Evolutionary conservation across 345 rosid genomes (phyloP).

Genomic region (Crucihimalaya himalaica): DNA sequence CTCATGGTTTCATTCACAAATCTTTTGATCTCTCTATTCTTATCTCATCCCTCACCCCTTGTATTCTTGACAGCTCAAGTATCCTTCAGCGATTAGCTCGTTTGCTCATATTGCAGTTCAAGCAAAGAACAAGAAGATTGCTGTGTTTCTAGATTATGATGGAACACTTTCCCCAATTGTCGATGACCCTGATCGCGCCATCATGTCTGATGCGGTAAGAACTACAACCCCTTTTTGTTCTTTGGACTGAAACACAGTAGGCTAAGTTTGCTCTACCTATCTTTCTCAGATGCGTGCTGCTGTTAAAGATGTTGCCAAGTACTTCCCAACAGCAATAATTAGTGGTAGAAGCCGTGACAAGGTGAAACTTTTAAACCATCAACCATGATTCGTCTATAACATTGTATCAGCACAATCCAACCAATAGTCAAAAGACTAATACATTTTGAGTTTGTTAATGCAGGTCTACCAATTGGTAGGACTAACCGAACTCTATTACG

Average conservation of each 20-base stretch:
- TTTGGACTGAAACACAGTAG: not conserved
- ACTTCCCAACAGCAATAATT: slow-evolving; percentile 90
- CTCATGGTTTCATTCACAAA: not conserved
- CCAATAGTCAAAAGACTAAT: not conserved
- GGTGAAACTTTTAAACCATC: slow-evolving; percentile 45
- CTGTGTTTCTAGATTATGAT: slow-evolving; percentile 85
- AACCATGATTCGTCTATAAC: not conserved
- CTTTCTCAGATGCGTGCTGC: slow-evolving; percentile 83
- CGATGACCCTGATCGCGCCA: slow-evolving; percentile 87
- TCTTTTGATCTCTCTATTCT: not conserved
- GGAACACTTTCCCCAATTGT: slow-evolving; percentile 99
- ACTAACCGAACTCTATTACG: slow-evolving; percentile 90
- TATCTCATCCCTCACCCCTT: not conserved
- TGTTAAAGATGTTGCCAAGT: slow-evolving; percentile 69
- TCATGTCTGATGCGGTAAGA: slow-evolving; percentile 78
- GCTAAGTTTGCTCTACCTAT: not conserved
- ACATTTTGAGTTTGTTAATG: slow-evolving; percentile 24
- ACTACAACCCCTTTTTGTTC: not conserved
- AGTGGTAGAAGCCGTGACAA: slow-evolving; percentile 95
- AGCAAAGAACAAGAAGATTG: slow-evolving; percentile 80
- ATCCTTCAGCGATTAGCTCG: slow-evolving; percentile 83
- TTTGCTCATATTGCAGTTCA: slow-evolving; percentile 58
- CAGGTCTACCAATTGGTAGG: slow-evolving; percentile 89
- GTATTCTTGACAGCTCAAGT: slow-evolving; percentile 55
- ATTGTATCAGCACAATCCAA: not conserved